Base-by-base conservation (phyloP, 108 stramenopile species). In the Conticribra guillardii region DNA sequence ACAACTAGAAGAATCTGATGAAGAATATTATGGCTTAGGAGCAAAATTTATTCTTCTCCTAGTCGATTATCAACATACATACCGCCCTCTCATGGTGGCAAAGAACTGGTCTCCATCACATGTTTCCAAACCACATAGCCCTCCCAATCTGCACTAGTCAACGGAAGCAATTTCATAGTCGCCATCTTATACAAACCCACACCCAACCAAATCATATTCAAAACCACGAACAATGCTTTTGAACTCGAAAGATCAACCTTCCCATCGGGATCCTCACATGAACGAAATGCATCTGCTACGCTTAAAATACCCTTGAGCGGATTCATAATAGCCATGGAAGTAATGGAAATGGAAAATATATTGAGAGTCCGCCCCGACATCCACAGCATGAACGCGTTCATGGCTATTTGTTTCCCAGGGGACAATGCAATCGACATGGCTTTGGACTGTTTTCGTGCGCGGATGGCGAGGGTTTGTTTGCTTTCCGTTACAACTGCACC, bases 301-400 rank as follows among this genome's bases (percentile, higher is more conserved):
- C 57, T 54, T 44, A 95, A 55, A 27, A 97, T 83, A 11, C 78
- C 82, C 26, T 89, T 92, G 29, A 96, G 26, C 1, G 97, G 97
- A 18, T 86, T 92, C 73, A 97, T 63, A 69, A 97, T 85, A 0
- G 96, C 93, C 83, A 85, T 85, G 56, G 86, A 84, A 29, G 88
- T 86, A 32, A 93, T 93, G 29, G 85, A 89, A 45, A 97, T 97
- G 64, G 88, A 88, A 56, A 96, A 96, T 50, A 98, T 96, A 54
- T 98, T 94, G 49, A 98, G 80, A 64, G 83, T 89, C 29, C 65
- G 89, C 37, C 97, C 97, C 8, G 89, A 89, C 97, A 98, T 98
- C 79, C 89, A 98, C 80, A 98, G 81, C 97, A 98, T 98, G 67
- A 98, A 98, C 5, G 85, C 93, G 65, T 96, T 96, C 95, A 96